phyloP scores from a whole-genome alignment of 1,284 basidiomycete genomes.

The Moniliophthora roreri region DNA sequence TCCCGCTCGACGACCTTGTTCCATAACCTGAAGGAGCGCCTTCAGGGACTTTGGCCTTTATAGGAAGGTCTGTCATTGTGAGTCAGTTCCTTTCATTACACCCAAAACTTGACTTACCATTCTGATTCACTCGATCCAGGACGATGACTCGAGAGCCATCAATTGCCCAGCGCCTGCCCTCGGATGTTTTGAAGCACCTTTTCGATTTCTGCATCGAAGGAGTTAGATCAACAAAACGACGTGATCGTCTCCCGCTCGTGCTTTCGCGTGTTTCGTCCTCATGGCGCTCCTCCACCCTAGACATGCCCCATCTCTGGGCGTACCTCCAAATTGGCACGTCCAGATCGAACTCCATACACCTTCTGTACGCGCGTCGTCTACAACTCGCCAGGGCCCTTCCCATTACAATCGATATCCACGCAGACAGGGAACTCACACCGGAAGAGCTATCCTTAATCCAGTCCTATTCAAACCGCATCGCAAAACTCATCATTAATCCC shows the following conservation, averaged over 20 bases:
- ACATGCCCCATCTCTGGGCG: neutral
- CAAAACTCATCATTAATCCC: neutral
- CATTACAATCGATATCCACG: neutral
- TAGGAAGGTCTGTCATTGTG: too few relatives aligned
- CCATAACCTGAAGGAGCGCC: too few relatives aligned
- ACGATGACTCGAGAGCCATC: too few relatives aligned
- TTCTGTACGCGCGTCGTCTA: neutral
- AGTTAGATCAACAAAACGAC: neutral
- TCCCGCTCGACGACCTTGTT: too few relatives aligned
- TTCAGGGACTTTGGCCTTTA: too few relatives aligned
- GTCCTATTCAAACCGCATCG: neutral
- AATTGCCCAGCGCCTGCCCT: too few relatives aligned
- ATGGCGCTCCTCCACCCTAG: neutral
- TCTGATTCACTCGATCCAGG: too few relatives aligned
- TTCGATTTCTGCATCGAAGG: neutral
- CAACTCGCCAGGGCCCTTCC: neutral
- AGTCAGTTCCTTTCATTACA: too few relatives aligned
- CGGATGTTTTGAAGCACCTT: neutral
- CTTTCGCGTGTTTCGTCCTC: neutral
- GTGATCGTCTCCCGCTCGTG: neutral
- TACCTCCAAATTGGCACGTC: neutral
- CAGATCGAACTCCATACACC: neutral
- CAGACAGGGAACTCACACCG: neutral
- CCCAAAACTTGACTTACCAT: too few relatives aligned
- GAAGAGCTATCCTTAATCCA: neutral